A percentile compares a stretch with the other conserved stretches of the same genome.
phyloP scores from a whole-genome alignment of 768 basidiomycete genomes.

The Lanmaoa pseudosensibilis region DNA sequence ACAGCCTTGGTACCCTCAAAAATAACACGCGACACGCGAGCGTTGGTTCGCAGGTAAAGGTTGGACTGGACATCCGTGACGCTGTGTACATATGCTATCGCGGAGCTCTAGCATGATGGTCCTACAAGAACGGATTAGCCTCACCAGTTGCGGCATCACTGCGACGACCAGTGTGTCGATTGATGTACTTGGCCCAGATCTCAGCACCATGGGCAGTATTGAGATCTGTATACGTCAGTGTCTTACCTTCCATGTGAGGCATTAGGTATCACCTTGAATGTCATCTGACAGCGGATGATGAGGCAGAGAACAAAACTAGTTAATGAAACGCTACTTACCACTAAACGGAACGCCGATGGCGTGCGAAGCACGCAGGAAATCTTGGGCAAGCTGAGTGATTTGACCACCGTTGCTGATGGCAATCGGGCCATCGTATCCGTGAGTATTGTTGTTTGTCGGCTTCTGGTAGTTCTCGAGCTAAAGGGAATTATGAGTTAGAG shows the following conservation, averaged over 20 bases:
- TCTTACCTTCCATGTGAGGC: background rate
- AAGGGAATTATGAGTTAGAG: background rate
- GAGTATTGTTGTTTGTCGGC: constrained; percentile 62
- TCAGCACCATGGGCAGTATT: constrained; percentile 61
- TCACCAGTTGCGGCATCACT: constrained; percentile 69
- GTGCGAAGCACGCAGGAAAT: constrained; percentile 65
- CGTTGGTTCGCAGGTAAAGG: constrained; percentile 63
- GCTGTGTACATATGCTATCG: constrained; percentile 62
- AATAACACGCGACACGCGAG: constrained; percentile 67
- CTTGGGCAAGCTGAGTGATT: constrained; percentile 62
- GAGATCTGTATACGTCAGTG: constrained; percentile 42
- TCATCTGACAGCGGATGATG: constrained; percentile 44
- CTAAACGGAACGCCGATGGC: constrained; percentile 63
- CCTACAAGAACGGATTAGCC: background rate
- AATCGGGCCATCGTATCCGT: constrained; percentile 74
- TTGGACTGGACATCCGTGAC: constrained; percentile 70
- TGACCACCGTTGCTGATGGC: constrained; percentile 71
- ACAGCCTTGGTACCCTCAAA: constrained; percentile 74
- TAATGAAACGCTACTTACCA: constrained; percentile 39
- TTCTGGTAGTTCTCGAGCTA: constrained; percentile 78
- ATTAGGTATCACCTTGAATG: constrained; percentile 46
- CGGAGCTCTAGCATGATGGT: background rate
- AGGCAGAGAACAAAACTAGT: background rate
- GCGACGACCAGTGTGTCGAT: constrained; percentile 68
- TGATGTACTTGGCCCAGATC: constrained; percentile 79